These are phyloP conservation scores for Orbilia quercus DNA, from an alignment of 2,329 filamentous ascomycete species.

Conservation along the genomic window DNA sequence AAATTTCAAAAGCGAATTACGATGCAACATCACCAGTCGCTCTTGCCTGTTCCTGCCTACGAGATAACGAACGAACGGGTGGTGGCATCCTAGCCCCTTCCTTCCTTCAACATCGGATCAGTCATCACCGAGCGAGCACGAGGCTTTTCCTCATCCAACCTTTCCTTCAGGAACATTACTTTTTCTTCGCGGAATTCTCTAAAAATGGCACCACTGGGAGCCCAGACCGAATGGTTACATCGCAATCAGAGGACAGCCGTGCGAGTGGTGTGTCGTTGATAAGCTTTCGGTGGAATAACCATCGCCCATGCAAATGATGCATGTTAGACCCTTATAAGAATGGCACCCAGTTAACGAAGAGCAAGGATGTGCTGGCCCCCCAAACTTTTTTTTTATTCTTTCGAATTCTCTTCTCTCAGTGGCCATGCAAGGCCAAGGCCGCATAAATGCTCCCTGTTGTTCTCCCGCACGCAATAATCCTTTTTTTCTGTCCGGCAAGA, in stretches of 20 bases:
- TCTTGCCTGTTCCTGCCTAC: slow-evolving; percentile 36
- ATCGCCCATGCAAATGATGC: slow-evolving; percentile 22
- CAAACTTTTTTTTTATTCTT: background rate
- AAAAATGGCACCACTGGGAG: slow-evolving; percentile 52
- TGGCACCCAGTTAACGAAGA: slow-evolving; percentile 8
- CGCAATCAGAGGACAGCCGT: slow-evolving; percentile 25
- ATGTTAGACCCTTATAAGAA: slow-evolving; percentile 2
- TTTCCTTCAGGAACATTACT: slow-evolving; percentile 36
- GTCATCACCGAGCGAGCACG: slow-evolving; percentile 47
- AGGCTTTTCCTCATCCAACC: slow-evolving; percentile 23
- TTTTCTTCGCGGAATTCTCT: slow-evolving; percentile 50
- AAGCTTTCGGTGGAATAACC: slow-evolving; percentile 43
- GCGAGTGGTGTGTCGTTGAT: slow-evolving; percentile 49
- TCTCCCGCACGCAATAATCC: slow-evolving; percentile 17
- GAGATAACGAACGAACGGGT: slow-evolving; percentile 52
- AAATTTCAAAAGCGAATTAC: slow-evolving; percentile 37
- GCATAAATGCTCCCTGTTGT: slow-evolving; percentile 9
- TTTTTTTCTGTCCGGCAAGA: slow-evolving; percentile 8
- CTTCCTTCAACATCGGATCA: slow-evolving; percentile 34
- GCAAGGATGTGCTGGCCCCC: slow-evolving; percentile 20
- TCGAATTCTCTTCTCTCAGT: background rate
- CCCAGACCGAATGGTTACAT: slow-evolving; percentile 55
- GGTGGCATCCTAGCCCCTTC: slow-evolving; percentile 48
- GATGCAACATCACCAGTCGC: slow-evolving; percentile 49
- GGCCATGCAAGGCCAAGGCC: slow-evolving; percentile 18